phyloP scores from a whole-genome alignment of 2,329 filamentous ascomycete species.

The Albifimbria verrucaria region DNA sequence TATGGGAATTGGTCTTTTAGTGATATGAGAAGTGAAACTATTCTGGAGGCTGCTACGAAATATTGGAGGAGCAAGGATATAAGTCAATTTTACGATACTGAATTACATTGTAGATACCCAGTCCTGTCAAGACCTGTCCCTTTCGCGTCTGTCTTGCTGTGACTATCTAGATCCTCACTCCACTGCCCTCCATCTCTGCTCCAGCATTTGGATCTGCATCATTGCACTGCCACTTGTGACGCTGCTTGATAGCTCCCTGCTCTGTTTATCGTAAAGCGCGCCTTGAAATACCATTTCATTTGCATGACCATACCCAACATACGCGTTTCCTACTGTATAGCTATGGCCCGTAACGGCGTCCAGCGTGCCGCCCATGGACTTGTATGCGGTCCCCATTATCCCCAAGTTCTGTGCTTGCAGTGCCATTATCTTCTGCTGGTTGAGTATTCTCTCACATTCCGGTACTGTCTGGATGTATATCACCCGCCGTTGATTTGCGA shows the following conservation, averaged over 20 bases:
- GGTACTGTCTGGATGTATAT: slow-evolving; percentile 5
- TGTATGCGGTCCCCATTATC: slow-evolving; percentile 20
- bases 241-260: slow-evolving; percentile 13
- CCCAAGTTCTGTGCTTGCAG: slow-evolving; percentile 22
- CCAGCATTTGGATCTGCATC: slow-evolving; percentile 23
- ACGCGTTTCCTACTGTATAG: slow-evolving; percentile 25
- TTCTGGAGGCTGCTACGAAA: too few species aligned
- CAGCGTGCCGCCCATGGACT: slow-evolving; percentile 13
- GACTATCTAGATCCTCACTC: slow-evolving; percentile 26
- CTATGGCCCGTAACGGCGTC: slow-evolving; percentile 13
- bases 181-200: slow-evolving; percentile 30
- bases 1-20: slow-evolving; percentile 24
- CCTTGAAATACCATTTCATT: slow-evolving; percentile 25
- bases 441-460: slow-evolving; percentile 21
- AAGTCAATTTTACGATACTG: too few species aligned
- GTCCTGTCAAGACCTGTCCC: background rate
- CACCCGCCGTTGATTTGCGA: slow-evolving; percentile 15
- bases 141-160: too few species aligned
- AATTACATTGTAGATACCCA: background rate
- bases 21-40: slow-evolving; percentile 8
- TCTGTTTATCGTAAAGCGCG: slow-evolving; percentile 26
- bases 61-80: too few species aligned
- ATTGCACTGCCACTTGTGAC: slow-evolving; percentile 8
- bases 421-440: slow-evolving; percentile 18
- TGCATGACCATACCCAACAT: slow-evolving; percentile 27